These are phyloP conservation scores for Medicago ruthenica DNA, from an alignment of 306 rosid genomes.

Conservation along the genomic window DNA sequence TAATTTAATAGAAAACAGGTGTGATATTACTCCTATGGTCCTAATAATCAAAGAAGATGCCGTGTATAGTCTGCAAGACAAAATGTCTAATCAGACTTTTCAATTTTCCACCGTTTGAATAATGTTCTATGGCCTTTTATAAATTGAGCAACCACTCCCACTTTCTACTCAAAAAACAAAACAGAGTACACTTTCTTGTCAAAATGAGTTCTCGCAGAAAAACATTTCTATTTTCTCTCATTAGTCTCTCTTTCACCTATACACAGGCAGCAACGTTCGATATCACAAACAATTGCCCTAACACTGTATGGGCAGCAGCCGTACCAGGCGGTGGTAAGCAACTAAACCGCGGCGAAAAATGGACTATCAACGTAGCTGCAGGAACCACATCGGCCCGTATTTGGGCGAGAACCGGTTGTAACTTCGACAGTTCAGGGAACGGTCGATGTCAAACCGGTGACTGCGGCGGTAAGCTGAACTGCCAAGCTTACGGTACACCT, in stretches of 20 bases:
- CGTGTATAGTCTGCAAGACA: neutral
- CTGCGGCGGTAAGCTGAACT: constrained; percentile 50
- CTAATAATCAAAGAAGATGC: neutral
- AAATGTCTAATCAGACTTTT: neutral
- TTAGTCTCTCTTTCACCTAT: constrained; percentile 1
- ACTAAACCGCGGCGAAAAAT: constrained; percentile 27
- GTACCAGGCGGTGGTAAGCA: constrained; percentile 50
- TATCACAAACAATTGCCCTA: constrained; percentile 51
- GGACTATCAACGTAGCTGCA: constrained; percentile 41
- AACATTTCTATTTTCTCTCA: neutral
- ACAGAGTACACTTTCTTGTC: neutral
- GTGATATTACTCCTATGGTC: no score
- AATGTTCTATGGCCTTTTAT: neutral
- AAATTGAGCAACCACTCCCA: neutral
- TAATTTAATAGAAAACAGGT: no score
- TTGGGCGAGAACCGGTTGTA: constrained; percentile 72
- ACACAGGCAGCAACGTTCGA: constrained; percentile 42
- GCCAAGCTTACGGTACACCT: constrained; percentile 50
- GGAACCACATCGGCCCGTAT: constrained; percentile 51
- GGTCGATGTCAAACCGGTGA: constrained; percentile 64
- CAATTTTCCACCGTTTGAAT: neutral
- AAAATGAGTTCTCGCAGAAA: neutral
- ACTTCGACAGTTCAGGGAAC: constrained; percentile 42
- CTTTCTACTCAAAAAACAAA: neutral
- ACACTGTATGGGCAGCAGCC: constrained; percentile 62